Evolutionary conservation across 345 rosid species (phyloP), one percentile per base, ranked within the genome.

Genomic region (Trapa incisa): DNA sequence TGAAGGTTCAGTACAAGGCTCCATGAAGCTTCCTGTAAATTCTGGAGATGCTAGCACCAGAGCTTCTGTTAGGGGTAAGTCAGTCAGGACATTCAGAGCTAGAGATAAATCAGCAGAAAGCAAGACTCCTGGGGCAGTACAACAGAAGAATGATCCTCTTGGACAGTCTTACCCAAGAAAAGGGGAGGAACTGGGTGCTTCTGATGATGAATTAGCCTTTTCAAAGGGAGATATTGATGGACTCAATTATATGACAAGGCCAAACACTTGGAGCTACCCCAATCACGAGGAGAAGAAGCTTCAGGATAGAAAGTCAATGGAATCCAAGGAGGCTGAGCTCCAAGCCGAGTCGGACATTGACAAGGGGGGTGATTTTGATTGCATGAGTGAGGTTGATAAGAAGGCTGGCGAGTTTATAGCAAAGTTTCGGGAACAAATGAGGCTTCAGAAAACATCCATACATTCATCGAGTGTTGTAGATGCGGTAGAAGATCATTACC

Each of bases 401-500:
- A 90, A 90, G 74, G 98, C 98, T 2, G 88, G 82, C 17, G 98
- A 93, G 76, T 90, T 93, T 73, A 93, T 93, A 68, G 98, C 98
- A 61, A 88, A 83, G 77, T 93, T 90, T 75, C 78, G 83, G 56
- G 88, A 88, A 80, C 99, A 94, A 79, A 88, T 94, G 41, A 75
- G 87, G 79, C 88, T 83, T 72, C 99, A 91, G 73, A 94, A 85
- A 79, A 77, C 80, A 33, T 87, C 94, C 17, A 63, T 78, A 17
- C 83, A 81, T 64, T 79, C 84, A 80, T 81, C 87, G 32, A 75
- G 75, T 65, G 81, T 82, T 35, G n/a, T 72, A 72, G 79, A 77
- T 61, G 36, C 43, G 50, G 53, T 67, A 37, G 74, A 65, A 71
- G 77, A 73, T 39, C 58, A 79, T 68, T 75, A 78, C 64, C 72